Evolutionary conservation across 371 early-diverging fungal species (phyloP), one percentile per base, ranked within the genome.

Genomic region (Rhizomucor miehei): DNA sequence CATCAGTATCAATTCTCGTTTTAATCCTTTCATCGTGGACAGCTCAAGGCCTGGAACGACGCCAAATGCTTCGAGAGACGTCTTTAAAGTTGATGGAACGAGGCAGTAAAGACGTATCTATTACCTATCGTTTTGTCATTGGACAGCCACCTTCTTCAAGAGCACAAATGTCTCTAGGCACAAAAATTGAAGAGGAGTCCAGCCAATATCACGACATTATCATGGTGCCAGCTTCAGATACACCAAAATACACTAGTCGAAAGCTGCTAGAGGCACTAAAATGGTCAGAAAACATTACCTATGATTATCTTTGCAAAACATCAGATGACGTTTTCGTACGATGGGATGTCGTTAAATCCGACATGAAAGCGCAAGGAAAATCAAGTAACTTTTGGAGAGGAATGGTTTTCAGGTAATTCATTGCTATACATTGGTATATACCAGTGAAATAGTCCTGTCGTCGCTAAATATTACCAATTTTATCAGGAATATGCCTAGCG

Each of bases 291-390:
- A 56, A 65, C 13, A 62, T 67, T 51, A 46, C 72, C 13, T 81
- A 76, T 55, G 78, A 83, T 44, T 83, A 77, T 29, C 48, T 85
- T 10, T 60, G 82, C 57, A 85, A 85, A 52, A 81, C 86, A 2
- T 74, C 82, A 11, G 84, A 85, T 36, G 80, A 85, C 55, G 74
- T 83, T 19, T 85, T 83, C 69, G 75, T 81, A 3, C 71, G 84
- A n/a, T 82, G 77, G 77, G 84, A 85, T 56, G 56, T 59, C 4
- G 57, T 85, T 6, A 50, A 58, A 2, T 44, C 47, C 10, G 84
- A 83, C 44, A 55, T 81, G 16, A 52, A 44, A 14, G 59, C 63
- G 5, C 47, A 65, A 9, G 77, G 75, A 3, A 59, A 61, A 6
- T 51, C 50, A 37, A 62, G 67, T 3, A 69, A 71, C 17, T 74